Evolutionary conservation across 768 basidiomycete species (phyloP).

Genomic region (Pleurotus giganteus): DNA sequence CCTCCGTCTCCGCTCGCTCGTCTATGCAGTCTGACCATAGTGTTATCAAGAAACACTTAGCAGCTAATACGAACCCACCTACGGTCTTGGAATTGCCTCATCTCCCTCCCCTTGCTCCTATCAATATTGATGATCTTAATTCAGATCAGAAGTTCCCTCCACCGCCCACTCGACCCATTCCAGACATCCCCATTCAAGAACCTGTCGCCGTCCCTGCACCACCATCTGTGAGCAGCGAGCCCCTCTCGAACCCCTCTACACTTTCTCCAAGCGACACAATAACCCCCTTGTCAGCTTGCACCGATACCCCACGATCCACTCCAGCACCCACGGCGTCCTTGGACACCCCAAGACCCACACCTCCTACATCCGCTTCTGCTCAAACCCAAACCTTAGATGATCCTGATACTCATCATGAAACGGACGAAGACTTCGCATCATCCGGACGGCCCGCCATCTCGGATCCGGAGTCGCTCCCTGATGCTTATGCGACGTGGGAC

Average conservation of each 20-base stretch:
- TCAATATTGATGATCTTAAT: not conserved
- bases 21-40: conserved; percentile 7
- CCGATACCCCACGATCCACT: not conserved
- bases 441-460: not conserved
- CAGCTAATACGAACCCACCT: not conserved
- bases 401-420: not conserved
- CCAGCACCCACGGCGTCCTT: not conserved
- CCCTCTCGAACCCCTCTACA: not conserved
- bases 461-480: not conserved
- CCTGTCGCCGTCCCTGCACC: not conserved
- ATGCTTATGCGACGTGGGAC: conserved; percentile 34
- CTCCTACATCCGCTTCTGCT: too few relatives aligned
- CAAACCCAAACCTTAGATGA: conserved; percentile 20
- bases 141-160: not conserved
- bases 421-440: conserved; percentile 7
- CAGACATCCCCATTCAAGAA: conserved; percentile 9
- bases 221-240: not conserved
- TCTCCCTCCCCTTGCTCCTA: not conserved
- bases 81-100: not conserved
- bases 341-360: conserved; percentile 12
- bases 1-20: conserved; percentile 1
- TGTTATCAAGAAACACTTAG: conserved; percentile 2
- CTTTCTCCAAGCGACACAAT: not conserved
- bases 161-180: conserved; percentile 11
- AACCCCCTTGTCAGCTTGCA: not conserved